Percentiles rank a stretch among this genome's conserved stretches.
Evolutionary conservation across 2,329 filamentous ascomycete genomes (phyloP).

Genomic region (Clonostachys rosea): DNA sequence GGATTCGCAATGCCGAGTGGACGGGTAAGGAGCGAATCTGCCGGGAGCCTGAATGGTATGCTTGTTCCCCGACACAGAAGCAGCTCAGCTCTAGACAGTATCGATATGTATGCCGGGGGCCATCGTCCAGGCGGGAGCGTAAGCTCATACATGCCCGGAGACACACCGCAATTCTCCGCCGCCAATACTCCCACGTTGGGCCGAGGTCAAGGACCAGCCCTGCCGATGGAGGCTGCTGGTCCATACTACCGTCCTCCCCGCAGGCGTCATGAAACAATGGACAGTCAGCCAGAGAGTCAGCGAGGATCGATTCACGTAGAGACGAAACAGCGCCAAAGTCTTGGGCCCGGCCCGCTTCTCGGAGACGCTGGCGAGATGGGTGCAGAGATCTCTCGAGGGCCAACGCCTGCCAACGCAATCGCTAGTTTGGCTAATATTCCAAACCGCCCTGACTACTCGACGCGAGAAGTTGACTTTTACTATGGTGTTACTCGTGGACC

Average conservation of each 20-base stretch:
- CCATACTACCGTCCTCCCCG: constrained; percentile 88
- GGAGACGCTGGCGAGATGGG: constrained; percentile 32
- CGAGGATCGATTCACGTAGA: constrained; percentile 21
- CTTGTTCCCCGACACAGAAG: constrained; percentile 41
- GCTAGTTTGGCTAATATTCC: constrained; percentile 36
- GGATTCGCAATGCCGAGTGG: constrained; percentile 50
- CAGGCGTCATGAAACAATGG: constrained; percentile 59
- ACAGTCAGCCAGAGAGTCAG: constrained; percentile 23
- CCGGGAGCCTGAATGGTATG: constrained; percentile 50
- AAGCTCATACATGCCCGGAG: constrained; percentile 68
- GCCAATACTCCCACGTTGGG: constrained; percentile 52
- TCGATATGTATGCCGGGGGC: constrained; percentile 37
- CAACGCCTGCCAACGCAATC: constrained; percentile 31
- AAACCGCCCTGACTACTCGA: constrained; percentile 79
- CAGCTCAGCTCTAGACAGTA: constrained; percentile 49
- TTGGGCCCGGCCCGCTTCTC: constrained; percentile 10
- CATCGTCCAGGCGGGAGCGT: constrained; percentile 50
- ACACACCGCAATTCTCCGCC: constrained; percentile 70
- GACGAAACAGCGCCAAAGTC: constrained; percentile 23
- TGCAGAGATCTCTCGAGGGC: constrained; percentile 31
- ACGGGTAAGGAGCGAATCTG: constrained; percentile 56
- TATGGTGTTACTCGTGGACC: constrained; percentile 81
- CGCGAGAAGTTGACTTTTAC: constrained; percentile 94
- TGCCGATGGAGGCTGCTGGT: constrained; percentile 54
- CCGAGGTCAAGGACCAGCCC: constrained; percentile 35